These are phyloP conservation scores for Aspergillus cavernicola DNA, from an alignment of 495 filamentous ascomycete species.

Conservation along the genomic window DNA sequence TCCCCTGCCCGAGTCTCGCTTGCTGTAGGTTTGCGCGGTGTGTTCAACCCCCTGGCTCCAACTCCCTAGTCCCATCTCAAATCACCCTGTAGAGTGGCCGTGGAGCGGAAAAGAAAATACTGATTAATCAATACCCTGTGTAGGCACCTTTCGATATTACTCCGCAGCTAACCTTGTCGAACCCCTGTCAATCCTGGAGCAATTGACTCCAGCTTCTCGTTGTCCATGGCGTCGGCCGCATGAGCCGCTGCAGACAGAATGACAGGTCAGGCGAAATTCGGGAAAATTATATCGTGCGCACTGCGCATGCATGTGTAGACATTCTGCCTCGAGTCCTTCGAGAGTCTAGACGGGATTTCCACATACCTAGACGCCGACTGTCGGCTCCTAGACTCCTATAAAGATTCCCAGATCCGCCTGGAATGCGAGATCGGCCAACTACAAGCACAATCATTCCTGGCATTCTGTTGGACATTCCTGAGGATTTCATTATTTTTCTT, in stretches of 20 bases:
- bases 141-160: conserved; percentile 5
- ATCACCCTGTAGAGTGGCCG: not conserved
- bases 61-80: not conserved
- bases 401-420: conserved; percentile 11
- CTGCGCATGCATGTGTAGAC: conserved; percentile 5
- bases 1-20: not conserved
- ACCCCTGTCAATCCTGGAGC: not conserved
- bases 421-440: conserved; percentile 22
- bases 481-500: conserved; percentile 10
- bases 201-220: not conserved
- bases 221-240: conserved; percentile 9
- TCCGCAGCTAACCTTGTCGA: not conserved
- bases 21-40: not conserved
- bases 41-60: not conserved
- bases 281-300: conserved; percentile 9
- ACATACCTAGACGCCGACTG: not conserved
- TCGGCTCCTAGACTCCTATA: conserved; percentile 3
- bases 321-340: conserved; percentile 3
- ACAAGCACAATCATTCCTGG: conserved; percentile 27
- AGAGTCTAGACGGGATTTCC: conserved; percentile 11
- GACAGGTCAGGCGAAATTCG: conserved; percentile 22
- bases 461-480: conserved; percentile 36
- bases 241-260: conserved; percentile 7
- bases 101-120: not conserved
- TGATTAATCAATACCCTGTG: conserved; percentile 5